Evolutionary conservation across 2,329 filamentous ascomycete genomes (phyloP).

Genomic region (Hirsutella minnesotensis): DNA sequence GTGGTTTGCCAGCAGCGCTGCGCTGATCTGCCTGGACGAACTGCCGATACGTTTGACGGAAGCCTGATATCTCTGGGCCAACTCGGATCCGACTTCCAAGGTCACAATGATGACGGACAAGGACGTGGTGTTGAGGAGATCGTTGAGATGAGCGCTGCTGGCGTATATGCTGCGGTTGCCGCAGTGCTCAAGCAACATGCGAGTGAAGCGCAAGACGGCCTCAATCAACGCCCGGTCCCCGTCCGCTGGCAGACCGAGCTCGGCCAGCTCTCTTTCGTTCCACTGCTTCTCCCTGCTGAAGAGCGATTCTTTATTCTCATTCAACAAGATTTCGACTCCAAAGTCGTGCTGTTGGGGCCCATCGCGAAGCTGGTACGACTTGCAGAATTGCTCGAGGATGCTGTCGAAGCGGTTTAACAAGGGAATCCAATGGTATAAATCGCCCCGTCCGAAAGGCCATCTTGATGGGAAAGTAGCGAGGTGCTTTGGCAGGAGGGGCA

Average conservation of each 20-base stretch:
- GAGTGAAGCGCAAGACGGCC: slow-evolving; percentile 71
- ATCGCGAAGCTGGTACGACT: slow-evolving; percentile 65
- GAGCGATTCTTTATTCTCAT: slow-evolving; percentile 39
- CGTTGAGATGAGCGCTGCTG: slow-evolving; percentile 81
- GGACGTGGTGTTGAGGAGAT: slow-evolving; percentile 79
- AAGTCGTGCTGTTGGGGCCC: slow-evolving; percentile 76
- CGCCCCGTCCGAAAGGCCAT: slow-evolving; percentile 93
- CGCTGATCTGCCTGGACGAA: slow-evolving; percentile 54
- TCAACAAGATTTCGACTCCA: slow-evolving; percentile 49
- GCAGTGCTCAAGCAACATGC: slow-evolving; percentile 82
- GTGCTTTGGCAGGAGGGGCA: slow-evolving; percentile 65
- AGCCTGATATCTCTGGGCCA: slow-evolving; percentile 87
- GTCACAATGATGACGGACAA: slow-evolving; percentile 66
- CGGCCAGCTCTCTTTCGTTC: slow-evolving; percentile 32
- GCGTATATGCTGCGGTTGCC: slow-evolving; percentile 94
- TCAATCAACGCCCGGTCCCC: slow-evolving; percentile 75
- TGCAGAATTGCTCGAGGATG: slow-evolving; percentile 71
- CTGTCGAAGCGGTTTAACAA: slow-evolving; percentile 87
- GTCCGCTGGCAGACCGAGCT: slow-evolving; percentile 56
- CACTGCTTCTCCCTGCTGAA: slow-evolving; percentile 36
- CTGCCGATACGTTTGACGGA: slow-evolving; percentile 68
- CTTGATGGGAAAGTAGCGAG: slow-evolving; percentile 71
- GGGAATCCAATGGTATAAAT: slow-evolving; percentile 96
- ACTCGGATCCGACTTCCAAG: slow-evolving; percentile 68
- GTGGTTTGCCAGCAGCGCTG: slow-evolving; percentile 69